Conservation (phyloP, 2,329 filamentous ascomycete species). For the Plenodomus lindquistii region DNA sequence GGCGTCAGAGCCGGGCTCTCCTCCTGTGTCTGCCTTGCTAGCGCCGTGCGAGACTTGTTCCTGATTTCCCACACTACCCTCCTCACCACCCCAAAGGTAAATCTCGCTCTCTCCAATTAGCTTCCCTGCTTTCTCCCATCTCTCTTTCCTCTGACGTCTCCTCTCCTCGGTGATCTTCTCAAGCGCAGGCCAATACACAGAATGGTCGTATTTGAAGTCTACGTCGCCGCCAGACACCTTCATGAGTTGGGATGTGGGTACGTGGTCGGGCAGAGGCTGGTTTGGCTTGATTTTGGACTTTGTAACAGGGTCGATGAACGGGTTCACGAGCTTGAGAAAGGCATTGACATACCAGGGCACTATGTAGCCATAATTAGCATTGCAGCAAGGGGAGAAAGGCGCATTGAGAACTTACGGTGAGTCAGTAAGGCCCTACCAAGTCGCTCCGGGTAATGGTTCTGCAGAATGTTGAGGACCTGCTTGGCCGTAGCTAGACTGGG, state of each 20-base stretch:
- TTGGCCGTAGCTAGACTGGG: constrained; percentile 76
- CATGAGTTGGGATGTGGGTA: constrained; percentile 82
- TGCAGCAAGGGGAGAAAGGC: background rate
- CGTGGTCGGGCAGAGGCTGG: constrained; percentile 81
- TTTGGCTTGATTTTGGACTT: constrained; percentile 97
- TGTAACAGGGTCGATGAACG: constrained; percentile 95
- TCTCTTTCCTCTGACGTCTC: constrained; percentile 62
- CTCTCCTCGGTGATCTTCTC: constrained; percentile 70
- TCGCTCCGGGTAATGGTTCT: constrained; percentile 94
- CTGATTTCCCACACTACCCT: constrained; percentile 24
- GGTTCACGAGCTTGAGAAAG: constrained; percentile 95
- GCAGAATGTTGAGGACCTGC: constrained; percentile 86
- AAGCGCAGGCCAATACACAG: constrained; percentile 85
- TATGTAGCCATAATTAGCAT: constrained; percentile 40
- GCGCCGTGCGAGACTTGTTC: background rate
- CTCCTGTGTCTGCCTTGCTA: background rate
- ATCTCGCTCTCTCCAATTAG: constrained; percentile 83
- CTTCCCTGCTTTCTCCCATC: constrained; percentile 82
- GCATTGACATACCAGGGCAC: constrained; percentile 89
- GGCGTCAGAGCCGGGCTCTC: background rate
- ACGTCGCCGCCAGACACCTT: constrained; percentile 76
- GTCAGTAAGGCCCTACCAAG: constrained; percentile 87
- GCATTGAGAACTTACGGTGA: constrained; percentile 64
- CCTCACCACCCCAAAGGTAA: constrained; percentile 75
- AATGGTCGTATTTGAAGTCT: constrained; percentile 90